These are phyloP conservation scores for Aspergillus panamensis DNA, from an alignment of 495 filamentous ascomycete species.

Conservation along the genomic window DNA sequence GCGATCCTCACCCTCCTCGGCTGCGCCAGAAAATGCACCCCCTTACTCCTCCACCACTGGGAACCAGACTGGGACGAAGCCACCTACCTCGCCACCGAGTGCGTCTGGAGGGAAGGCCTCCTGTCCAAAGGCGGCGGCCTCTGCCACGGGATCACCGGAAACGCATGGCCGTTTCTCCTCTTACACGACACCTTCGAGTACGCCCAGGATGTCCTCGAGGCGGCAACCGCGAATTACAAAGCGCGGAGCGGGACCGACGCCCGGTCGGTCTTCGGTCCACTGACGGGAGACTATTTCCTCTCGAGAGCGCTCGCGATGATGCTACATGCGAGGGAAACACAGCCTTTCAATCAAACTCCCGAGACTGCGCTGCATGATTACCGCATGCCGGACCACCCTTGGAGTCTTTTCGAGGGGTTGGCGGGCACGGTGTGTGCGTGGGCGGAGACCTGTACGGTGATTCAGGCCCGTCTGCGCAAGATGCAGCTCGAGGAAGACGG, in stretches of 20 bases:
- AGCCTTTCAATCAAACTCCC: conserved; percentile 32
- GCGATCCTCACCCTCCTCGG: conserved; percentile 38
- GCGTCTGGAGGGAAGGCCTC: conserved; percentile 47
- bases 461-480: conserved; percentile 36
- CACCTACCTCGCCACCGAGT: conserved; percentile 32
- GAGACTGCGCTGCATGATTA: conserved; percentile 28
- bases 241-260: conserved; percentile 14
- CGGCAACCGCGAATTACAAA: conserved; percentile 24
- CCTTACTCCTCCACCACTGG: conserved; percentile 31
- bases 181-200: conserved; percentile 38
- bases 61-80: conserved; percentile 42
- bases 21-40: conserved; percentile 29
- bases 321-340: conserved; percentile 39
- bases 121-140: conserved; percentile 47
- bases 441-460: conserved; percentile 41
- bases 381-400: conserved; percentile 45
- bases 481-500: conserved; percentile 27
- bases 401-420: conserved; percentile 43
- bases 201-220: conserved; percentile 19
- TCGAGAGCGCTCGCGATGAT: conserved; percentile 41
- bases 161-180: conserved; percentile 40
- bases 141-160: conserved; percentile 48
- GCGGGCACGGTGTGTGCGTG: conserved; percentile 47
- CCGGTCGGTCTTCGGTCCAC: not conserved
- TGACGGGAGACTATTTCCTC: conserved; percentile 41